Evolutionary conservation across 2,329 filamentous ascomycete genomes (phyloP).

Genomic region (Venturia carpophila): DNA sequence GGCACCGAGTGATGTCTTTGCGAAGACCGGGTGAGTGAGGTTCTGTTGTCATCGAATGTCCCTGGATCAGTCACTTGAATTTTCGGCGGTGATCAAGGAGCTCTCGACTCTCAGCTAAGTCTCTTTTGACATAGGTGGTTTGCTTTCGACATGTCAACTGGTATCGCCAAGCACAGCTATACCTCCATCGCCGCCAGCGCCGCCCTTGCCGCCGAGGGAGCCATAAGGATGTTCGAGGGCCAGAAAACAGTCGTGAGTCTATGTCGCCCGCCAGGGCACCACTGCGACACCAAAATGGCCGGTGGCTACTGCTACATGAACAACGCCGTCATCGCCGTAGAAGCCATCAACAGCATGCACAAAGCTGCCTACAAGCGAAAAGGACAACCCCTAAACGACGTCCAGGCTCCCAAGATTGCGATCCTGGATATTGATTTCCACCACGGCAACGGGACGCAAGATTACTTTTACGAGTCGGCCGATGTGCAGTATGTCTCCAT

Average conservation of each 20-base stretch:
- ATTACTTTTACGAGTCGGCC: slow-evolving; percentile 26
- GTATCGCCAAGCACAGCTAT: slow-evolving; percentile 23
- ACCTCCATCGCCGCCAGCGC: slow-evolving; percentile 22
- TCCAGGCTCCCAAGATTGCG: slow-evolving; percentile 20
- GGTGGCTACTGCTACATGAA: slow-evolving; percentile 28
- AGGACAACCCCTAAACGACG: not conserved
- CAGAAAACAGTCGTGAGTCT: slow-evolving; percentile 21
- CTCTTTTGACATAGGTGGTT: slow-evolving; percentile 17
- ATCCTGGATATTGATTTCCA: slow-evolving; percentile 27
- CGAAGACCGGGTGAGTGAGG: slow-evolving; percentile 21
- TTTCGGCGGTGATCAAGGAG: too few species aligned
- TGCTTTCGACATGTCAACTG: slow-evolving; percentile 25
- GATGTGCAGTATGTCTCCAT: slow-evolving; percentile 29
- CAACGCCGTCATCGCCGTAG: slow-evolving; percentile 25
- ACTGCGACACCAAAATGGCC: slow-evolving; percentile 24
- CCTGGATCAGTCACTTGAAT: too few species aligned
- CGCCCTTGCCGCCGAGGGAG: slow-evolving; percentile 22
- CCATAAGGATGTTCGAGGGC: not conserved
- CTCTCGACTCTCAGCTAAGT: too few species aligned
- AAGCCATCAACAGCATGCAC: slow-evolving; percentile 19
- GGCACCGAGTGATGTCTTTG: slow-evolving; percentile 21
- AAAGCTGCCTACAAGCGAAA: not conserved
- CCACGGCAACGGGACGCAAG: slow-evolving; percentile 28
- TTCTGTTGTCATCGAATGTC: too few species aligned
- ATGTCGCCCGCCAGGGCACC: slow-evolving; percentile 26